Evolutionary conservation across 2,329 filamentous ascomycete species (phyloP).

Genomic region (Cladophialophora yegresii): DNA sequence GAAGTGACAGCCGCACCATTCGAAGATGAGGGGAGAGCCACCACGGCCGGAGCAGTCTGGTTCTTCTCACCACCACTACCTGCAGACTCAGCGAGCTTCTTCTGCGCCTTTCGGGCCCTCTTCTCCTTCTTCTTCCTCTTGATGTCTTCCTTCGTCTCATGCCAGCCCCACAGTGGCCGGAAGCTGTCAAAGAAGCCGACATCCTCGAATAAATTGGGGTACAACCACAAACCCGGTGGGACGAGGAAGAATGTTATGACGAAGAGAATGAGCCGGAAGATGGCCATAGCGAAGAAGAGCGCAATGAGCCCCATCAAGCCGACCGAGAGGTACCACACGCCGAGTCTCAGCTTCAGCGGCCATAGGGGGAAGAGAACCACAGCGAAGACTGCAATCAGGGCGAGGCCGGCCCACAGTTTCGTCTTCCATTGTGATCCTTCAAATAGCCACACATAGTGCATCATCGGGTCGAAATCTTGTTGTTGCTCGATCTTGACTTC

Average conservation of each 20-base stretch:
- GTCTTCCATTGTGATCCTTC: slow-evolving; percentile 92
- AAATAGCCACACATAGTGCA: slow-evolving; percentile 97
- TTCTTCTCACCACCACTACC: slow-evolving; percentile 12
- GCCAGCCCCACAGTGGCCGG: slow-evolving; percentile 95
- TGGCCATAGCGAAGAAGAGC: slow-evolving; percentile 95
- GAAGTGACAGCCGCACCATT: slow-evolving; percentile 32
- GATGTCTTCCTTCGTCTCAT: slow-evolving; percentile 66
- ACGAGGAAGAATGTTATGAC: slow-evolving; percentile 83
- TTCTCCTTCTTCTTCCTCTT: slow-evolving; percentile 53
- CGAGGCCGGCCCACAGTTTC: slow-evolving; percentile 84
- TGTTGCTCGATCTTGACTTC: slow-evolving; percentile 94
- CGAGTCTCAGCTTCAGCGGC: slow-evolving; percentile 85
- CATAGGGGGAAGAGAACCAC: slow-evolving; percentile 95
- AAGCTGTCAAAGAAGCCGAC: slow-evolving; percentile 98
- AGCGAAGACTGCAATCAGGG: slow-evolving; percentile 79
- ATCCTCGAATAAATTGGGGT: slow-evolving; percentile 96
- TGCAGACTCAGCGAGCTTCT: slow-evolving; percentile 24
- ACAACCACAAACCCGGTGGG: slow-evolving; percentile 93
- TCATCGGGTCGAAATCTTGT: slow-evolving; percentile 69
- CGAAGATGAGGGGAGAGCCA: slow-evolving; percentile 26
- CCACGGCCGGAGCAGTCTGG: slow-evolving; percentile 34
- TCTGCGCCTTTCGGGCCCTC: slow-evolving; percentile 39
- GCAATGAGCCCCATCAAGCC: slow-evolving; percentile 86
- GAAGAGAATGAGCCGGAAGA: slow-evolving; percentile 94
- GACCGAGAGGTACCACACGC: slow-evolving; percentile 97